Evolutionary conservation across 441 rosid genomes (phyloP), one percentile per base, ranked within the genome.

Genomic region (Erodium texanum): DNA sequence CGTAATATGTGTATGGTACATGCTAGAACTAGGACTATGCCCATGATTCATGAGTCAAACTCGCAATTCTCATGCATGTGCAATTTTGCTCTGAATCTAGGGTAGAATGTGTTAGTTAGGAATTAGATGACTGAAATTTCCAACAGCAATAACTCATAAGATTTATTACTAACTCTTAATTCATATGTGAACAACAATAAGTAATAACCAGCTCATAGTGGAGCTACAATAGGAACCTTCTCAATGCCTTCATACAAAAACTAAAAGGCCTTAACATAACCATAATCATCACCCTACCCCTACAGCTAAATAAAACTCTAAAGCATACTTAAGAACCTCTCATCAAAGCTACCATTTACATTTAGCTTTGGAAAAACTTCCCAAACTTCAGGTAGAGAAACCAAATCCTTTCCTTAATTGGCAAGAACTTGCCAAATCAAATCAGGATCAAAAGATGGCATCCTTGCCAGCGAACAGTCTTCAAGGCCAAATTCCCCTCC

Each of bases 371-470:
- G 58, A 64, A 54, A 6, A 23, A 38, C n/a, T 9, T 62, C 18
- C 18, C 7, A 1, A 22, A 36, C 61, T 41, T 68, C 62, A 54
- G 66, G 65, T 66, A 61, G 41, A 12, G 18, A 38, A 24, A 36
- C 34, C 5, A 63, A 74, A 54, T 22, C 14, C 66, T 32, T 4
- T 68, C 67, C 80, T 24, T 77, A 91, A 73, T 76, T 93, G 12
- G 96, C 93, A 66, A 93, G 91, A 78, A 89, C 92, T 68, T 89
- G 89, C 99, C 99, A 94, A 6, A 91, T 85, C 76, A 89, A 82
- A 66, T 94, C 99, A 1, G 96, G 89, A 71, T 94, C 99, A 45
- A 77, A 89, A 27, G 99, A 94, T 0, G 97, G 99, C 90, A 94
- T 79, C 73, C 88, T 89, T 61, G 89, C 88, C 0, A 94, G 88